phyloP scores from a whole-genome alignment of 495 filamentous ascomycete genomes.

The Cryomyces minteri region DNA sequence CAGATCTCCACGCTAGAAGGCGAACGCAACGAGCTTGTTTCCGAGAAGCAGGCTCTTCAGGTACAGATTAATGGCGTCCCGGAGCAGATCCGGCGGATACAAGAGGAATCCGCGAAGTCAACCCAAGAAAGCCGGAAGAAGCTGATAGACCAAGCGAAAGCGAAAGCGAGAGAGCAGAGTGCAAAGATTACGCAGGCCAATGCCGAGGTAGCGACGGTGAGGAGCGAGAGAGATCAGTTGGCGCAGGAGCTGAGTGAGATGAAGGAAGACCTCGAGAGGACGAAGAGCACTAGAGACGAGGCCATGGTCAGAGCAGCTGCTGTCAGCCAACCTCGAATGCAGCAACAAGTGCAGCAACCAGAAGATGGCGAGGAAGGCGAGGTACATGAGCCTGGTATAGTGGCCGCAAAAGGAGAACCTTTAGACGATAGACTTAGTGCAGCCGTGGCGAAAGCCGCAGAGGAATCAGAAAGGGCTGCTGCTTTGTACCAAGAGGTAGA shows the following conservation, averaged over 20 bases:
- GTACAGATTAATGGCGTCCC: conserved; percentile 32
- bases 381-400: conserved; percentile 1
- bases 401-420: conserved; percentile 7
- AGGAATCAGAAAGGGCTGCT: conserved; percentile 18
- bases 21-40: conserved; percentile 50
- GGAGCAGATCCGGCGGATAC: conserved; percentile 29
- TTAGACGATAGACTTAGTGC: conserved; percentile 16
- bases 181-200: conserved; percentile 32
- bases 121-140: conserved; percentile 21
- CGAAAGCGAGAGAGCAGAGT: conserved; percentile 30
- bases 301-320: conserved; percentile 1
- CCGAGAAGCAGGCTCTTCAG: conserved; percentile 39
- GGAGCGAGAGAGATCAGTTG: conserved; percentile 27
- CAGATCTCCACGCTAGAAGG: conserved; percentile 41
- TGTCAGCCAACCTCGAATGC: neutral
- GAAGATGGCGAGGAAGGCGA: conserved; percentile 11
- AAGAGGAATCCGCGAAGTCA: conserved; percentile 23
- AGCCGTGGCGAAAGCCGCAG: conserved; percentile 27
- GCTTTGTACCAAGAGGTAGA: conserved; percentile 10
- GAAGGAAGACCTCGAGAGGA: conserved; percentile 18
- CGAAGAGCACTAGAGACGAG: neutral
- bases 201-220: conserved; percentile 22
- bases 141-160: conserved; percentile 44
- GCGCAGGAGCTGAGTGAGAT: conserved; percentile 5
- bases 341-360: conserved; percentile 7